A percentile compares a stretch with the other conserved stretches of the same genome.
These are phyloP conservation scores for Mycena epipterygia DNA, from an alignment of 768 basidiomycete genomes.

Conservation along the genomic window DNA sequence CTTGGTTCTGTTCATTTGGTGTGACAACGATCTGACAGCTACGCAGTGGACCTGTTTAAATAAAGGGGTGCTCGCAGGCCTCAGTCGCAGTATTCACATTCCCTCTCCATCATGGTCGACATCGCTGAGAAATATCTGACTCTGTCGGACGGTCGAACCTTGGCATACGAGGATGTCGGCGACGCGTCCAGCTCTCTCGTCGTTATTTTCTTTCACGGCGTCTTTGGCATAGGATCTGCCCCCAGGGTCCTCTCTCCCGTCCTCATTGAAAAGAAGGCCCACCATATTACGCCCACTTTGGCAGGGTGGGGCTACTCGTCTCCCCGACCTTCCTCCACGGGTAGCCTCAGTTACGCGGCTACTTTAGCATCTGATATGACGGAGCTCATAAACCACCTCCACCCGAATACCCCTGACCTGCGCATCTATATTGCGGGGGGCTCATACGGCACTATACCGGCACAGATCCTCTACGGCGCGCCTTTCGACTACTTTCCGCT, in stretches of 20 bases:
- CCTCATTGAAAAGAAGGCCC: constrained; percentile 56
- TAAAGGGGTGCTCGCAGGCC: not conserved
- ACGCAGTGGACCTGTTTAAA: not conserved
- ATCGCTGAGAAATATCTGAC: constrained; percentile 53
- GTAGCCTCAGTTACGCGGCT: constrained; percentile 53
- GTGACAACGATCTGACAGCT: not conserved
- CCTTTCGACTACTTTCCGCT: constrained; percentile 65
- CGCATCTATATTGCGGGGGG: constrained; percentile 61
- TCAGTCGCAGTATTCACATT: not conserved
- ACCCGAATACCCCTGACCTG: constrained; percentile 50
- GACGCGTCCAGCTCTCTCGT: constrained; percentile 62
- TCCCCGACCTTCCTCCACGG: constrained; percentile 42
- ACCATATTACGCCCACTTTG: constrained; percentile 65
- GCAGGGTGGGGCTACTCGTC: constrained; percentile 65
- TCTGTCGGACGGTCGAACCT: constrained; percentile 59
- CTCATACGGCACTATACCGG: constrained; percentile 66
- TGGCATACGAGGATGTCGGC: constrained; percentile 69
- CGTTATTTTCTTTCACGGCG: constrained; percentile 70
- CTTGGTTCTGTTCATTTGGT: too few relatives aligned
- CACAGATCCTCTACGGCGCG: constrained; percentile 70
- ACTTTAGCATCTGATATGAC: constrained; percentile 54
- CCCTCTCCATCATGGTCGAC: constrained; percentile 4
- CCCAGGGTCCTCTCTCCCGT: constrained; percentile 45
- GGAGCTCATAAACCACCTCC: constrained; percentile 55
- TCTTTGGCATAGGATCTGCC: constrained; percentile 64